phyloP scores from a whole-genome alignment of 495 filamentous ascomycete species.

The Aspergillus avenaceus region DNA sequence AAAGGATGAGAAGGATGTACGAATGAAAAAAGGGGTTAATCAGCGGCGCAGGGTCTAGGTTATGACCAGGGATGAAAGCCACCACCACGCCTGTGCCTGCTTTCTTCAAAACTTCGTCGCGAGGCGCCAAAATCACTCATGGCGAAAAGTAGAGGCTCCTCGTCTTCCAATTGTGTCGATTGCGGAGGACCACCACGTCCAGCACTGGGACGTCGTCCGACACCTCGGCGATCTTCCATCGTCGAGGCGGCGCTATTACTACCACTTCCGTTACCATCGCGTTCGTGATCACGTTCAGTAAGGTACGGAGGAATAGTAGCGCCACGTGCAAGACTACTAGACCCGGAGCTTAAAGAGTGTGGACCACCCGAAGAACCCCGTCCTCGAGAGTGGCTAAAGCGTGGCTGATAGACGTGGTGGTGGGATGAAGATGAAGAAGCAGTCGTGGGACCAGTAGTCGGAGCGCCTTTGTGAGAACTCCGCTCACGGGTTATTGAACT shows the following conservation, averaged over 20 bases:
- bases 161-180: conserved; percentile 50
- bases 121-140: conserved; percentile 78
- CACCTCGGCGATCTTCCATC: conserved; percentile 32
- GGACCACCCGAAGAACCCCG: conserved; percentile 38
- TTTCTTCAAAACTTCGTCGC: conserved; percentile 72
- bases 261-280: conserved; percentile 51
- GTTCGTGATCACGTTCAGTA: conserved; percentile 34
- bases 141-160: conserved; percentile 79
- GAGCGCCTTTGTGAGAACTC: conserved; percentile 30
- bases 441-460: conserved; percentile 32
- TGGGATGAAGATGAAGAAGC: conserved; percentile 29
- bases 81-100: conserved; percentile 39
- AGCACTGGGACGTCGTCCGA: conserved; percentile 29
- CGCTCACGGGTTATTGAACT: conserved; percentile 38
- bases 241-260: conserved; percentile 43
- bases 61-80: conserved; percentile 32
- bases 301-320: conserved; percentile 30
- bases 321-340: conserved; percentile 40
- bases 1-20: neutral
- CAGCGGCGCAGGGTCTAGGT: neutral
- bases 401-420: conserved; percentile 36
- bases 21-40: neutral
- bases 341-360: conserved; percentile 42
- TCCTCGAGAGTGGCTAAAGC: conserved; percentile 36
- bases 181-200: conserved; percentile 32